Percentiles rank a stretch among this genome's conserved stretches.
phyloP scores from a whole-genome alignment of 1,139 yeast species.

The Meyerozyma elateridarum region DNA sequence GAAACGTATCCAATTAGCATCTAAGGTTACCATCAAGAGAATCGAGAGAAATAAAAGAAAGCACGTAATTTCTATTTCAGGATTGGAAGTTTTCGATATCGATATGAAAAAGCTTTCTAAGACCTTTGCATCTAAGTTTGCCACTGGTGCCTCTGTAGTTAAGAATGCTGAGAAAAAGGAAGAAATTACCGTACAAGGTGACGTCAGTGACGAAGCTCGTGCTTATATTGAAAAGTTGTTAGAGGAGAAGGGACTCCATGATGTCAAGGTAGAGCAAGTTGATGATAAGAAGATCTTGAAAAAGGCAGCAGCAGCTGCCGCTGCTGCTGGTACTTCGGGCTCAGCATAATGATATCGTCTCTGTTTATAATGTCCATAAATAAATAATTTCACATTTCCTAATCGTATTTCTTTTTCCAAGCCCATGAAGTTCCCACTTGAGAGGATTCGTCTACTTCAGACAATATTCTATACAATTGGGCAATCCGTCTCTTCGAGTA shows the following conservation, averaged over 20 bases:
- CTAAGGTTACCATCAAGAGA: slow-evolving; percentile 79
- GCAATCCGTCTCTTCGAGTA: slow-evolving; percentile 22
- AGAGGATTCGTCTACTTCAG: slow-evolving; percentile 12
- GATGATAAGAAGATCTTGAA: slow-evolving; percentile 81
- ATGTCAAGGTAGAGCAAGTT: slow-evolving; percentile 81
- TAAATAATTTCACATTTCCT: slow-evolving; percentile 9
- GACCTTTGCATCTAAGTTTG: slow-evolving; percentile 89
- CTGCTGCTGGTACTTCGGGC: slow-evolving; percentile 5
- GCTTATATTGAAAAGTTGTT: slow-evolving; percentile 66
- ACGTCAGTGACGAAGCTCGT: slow-evolving; percentile 88
- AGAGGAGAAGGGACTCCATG: slow-evolving; percentile 76
- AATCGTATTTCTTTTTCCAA: slow-evolving; percentile 10
- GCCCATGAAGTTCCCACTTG: slow-evolving; percentile 20
- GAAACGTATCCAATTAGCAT: slow-evolving; percentile 67
- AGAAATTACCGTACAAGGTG: slow-evolving; percentile 91
- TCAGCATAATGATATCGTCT: not conserved
- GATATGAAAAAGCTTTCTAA: slow-evolving; percentile 90
- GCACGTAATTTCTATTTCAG: slow-evolving; percentile 80
- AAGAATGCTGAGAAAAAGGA: slow-evolving; percentile 90
- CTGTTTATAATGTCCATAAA: not conserved
- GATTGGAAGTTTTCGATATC: slow-evolving; percentile 82
- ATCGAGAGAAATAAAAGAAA: slow-evolving; percentile 89
- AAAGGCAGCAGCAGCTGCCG: slow-evolving; percentile 19
- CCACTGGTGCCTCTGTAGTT: slow-evolving; percentile 95
- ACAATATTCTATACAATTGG: slow-evolving; percentile 19